Percentiles rank a stretch among this genome's conserved stretches.
Conservation (phyloP, 805 yeast genomes). For the Candida succiphila region DNA sequence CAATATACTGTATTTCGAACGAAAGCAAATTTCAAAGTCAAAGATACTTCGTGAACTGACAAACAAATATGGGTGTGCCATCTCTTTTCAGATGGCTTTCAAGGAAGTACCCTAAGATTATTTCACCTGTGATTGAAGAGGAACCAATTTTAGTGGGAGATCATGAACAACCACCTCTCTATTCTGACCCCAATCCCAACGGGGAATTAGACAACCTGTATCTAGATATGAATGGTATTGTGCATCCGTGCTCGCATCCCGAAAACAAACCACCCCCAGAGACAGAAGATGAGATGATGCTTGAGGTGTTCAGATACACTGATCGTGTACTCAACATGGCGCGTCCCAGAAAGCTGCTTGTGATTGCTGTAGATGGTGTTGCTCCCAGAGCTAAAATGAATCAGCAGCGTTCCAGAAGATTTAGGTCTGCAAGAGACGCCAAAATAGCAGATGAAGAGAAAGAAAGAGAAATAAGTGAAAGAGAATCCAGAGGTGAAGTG, state of each 20-base stretch:
- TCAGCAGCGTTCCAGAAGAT: conserved; percentile 91
- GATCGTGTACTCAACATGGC: conserved; percentile 91
- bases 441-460: conserved; percentile 65
- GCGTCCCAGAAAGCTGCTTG: conserved; percentile 81
- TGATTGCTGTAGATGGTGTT: conserved; percentile 98
- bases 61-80: conserved; percentile 76
- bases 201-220: conserved; percentile 93
- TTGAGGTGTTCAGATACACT: conserved; percentile 87
- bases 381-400: conserved; percentile 99
- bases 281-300: conserved; percentile 93
- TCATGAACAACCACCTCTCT: conserved; percentile 52
- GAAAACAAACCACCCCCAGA: conserved; percentile 94
- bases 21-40: neutral
- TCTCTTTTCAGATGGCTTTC: conserved; percentile 97
- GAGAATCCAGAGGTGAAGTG: conserved; percentile 55
- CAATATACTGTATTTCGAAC: too few species aligned
- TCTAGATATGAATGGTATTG: conserved; percentile 98
- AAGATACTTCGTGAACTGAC: neutral
- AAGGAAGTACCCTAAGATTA: conserved; percentile 84
- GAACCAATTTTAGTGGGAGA: conserved; percentile 50
- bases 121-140: conserved; percentile 81
- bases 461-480: conserved; percentile 46
- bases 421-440: conserved; percentile 87
- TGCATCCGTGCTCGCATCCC: conserved; percentile 98
- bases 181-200: conserved; percentile 76